A percentile compares a stretch with the other conserved stretches of the same genome.
Conservation (phyloP, 2,329 filamentous ascomycete genomes). For the Botryotinia convoluta region DNA sequence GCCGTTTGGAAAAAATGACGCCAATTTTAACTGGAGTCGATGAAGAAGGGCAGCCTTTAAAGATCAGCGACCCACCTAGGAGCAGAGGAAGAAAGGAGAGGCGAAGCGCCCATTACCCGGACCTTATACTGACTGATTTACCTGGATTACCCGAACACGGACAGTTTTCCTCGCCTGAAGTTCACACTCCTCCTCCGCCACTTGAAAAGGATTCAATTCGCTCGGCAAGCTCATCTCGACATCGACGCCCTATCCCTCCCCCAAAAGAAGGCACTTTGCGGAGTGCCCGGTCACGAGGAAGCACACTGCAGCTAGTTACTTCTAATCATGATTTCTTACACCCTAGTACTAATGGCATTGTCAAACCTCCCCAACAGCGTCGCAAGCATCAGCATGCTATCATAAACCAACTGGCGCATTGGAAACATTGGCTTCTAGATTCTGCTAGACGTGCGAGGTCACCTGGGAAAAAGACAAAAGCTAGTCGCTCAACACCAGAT, state of each 20-base stretch:
- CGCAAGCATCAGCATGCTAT: slow-evolving; percentile 61
- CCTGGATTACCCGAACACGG: slow-evolving; percentile 68
- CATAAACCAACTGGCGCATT: slow-evolving; percentile 62
- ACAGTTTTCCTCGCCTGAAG: slow-evolving; percentile 37
- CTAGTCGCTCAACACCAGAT: slow-evolving; percentile 54
- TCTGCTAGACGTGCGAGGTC: slow-evolving; percentile 61
- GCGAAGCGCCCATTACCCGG: slow-evolving; percentile 63
- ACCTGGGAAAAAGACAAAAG: slow-evolving; percentile 42
- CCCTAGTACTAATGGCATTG: slow-evolving; percentile 42
- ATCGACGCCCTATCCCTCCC: slow-evolving; percentile 73
- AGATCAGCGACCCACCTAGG: slow-evolving; percentile 55
- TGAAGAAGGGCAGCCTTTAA: slow-evolving; percentile 60
- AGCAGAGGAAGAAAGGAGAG: slow-evolving; percentile 76
- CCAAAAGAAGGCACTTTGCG: slow-evolving; percentile 76
- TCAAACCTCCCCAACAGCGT: slow-evolving; percentile 41
- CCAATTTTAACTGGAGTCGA: slow-evolving; percentile 75
- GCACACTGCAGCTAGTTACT: slow-evolving; percentile 80
- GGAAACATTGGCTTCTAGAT: slow-evolving; percentile 73
- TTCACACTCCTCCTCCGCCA: slow-evolving; percentile 59
- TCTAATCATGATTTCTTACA: slow-evolving; percentile 61
- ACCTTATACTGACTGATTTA: slow-evolving; percentile 69
- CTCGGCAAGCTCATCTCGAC: slow-evolving; percentile 73
- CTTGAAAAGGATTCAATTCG: slow-evolving; percentile 76
- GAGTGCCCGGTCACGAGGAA: slow-evolving; percentile 72
- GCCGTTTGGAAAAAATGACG: slow-evolving; percentile 76